Conservation (phyloP, 176 grass and related monocot genomes). For the Bolboschoenus planiculmis region DNA sequence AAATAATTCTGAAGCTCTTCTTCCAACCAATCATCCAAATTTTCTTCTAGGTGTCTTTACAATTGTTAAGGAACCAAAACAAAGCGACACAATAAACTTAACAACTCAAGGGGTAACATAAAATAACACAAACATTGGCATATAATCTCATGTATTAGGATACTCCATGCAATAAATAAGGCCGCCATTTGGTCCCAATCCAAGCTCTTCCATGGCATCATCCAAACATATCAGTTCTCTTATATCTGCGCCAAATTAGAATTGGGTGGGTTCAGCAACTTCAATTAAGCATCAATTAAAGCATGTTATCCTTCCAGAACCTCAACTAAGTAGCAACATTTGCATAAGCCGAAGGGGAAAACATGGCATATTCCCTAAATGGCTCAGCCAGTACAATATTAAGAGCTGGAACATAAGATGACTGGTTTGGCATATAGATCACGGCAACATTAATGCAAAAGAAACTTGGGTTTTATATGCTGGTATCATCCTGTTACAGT, state of each 20-base stretch:
- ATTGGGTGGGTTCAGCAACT: background rate
- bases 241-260: constrained; percentile 47
- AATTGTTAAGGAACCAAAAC: constrained; percentile 50
- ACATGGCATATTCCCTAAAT: background rate
- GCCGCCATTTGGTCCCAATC: constrained; percentile 73
- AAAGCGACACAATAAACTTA: constrained; percentile 16
- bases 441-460: background rate
- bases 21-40: constrained; percentile 91
- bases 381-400: background rate
- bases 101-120: background rate
- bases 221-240: constrained; percentile 91
- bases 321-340: background rate
- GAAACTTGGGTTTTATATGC: background rate
- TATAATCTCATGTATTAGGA: constrained; percentile 36
- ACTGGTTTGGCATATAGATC: background rate
- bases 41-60: constrained; percentile 76
- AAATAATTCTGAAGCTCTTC: constrained; percentile 79
- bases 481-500: background rate
- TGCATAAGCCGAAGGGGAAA: background rate
- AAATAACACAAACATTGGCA: background rate
- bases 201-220: constrained; percentile 94
- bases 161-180: constrained; percentile 99
- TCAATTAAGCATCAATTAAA: background rate
- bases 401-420: background rate
- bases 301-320: background rate